Percentiles rank a stretch among this genome's conserved stretches.
Conservation (phyloP, 257 asterid species). For the Gentiana straminea region DNA sequence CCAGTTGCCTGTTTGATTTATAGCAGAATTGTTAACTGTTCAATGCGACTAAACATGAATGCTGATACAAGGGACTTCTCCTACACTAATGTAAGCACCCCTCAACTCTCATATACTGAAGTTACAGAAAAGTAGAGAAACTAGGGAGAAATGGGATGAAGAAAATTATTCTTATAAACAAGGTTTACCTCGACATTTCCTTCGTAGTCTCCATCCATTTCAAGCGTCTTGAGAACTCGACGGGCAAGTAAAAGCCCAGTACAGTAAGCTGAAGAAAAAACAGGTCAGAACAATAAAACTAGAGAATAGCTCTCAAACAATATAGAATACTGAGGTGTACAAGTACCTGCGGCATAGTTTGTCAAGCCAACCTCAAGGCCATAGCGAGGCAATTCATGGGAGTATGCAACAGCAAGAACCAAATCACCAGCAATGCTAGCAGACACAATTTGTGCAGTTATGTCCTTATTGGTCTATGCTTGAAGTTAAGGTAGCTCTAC, state of each 20-base stretch:
- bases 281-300: neutral
- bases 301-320: neutral
- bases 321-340: neutral
- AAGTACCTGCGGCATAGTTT: conserved; percentile 70
- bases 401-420: conserved; percentile 64
- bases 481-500: conserved; percentile 25
- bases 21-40: neutral
- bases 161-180: neutral
- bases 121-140: neutral
- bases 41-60: neutral
- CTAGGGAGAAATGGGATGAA: neutral
- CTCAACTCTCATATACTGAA: no score
- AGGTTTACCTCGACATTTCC: conserved; percentile 68
- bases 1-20: conserved; percentile 52
- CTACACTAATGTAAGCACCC: no score
- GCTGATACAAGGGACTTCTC: neutral
- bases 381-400: conserved; percentile 66
- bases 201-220: conserved; percentile 65
- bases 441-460: conserved; percentile 59
- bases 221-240: conserved; percentile 64
- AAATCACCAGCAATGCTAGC: conserved; percentile 82
- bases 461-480: conserved; percentile 58
- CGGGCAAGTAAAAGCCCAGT: conserved; percentile 86
- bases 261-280: conserved; percentile 51
- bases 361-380: conserved; percentile 85